Percentiles rank a stretch among this genome's conserved stretches.
Conservation (phyloP, 192 early-diverging fungal species). For the Coemansia sp. region DNA sequence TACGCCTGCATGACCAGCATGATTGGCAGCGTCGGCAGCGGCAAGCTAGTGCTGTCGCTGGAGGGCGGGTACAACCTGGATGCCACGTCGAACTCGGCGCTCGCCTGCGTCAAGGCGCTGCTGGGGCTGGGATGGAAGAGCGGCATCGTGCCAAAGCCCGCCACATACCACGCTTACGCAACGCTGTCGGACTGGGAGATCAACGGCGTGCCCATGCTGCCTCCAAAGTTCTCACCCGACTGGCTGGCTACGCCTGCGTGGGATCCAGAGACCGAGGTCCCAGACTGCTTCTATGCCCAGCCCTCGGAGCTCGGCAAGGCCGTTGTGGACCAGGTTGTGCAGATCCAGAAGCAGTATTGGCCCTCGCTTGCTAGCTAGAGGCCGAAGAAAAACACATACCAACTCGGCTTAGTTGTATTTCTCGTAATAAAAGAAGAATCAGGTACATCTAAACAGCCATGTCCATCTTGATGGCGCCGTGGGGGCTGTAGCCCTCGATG, state of each 20-base stretch:
- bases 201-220: constrained; percentile 19
- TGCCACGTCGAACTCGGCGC: constrained; percentile 69
- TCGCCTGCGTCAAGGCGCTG: constrained; percentile 74
- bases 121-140: constrained; percentile 59
- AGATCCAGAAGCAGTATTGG: constrained; percentile 30
- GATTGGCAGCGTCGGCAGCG: constrained; percentile 67
- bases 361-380: constrained; percentile 2
- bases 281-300: constrained; percentile 13
- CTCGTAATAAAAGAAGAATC: too few relatives aligned
- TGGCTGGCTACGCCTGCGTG: constrained; percentile 25
- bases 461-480: constrained; percentile 86
- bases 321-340: constrained; percentile 27
- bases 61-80: constrained; percentile 91
- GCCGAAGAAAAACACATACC: too few relatives aligned
- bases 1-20: constrained; percentile 88
- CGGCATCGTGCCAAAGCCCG: constrained; percentile 26
- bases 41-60: constrained; percentile 75
- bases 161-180: constrained; percentile 33
- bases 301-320: constrained; percentile 32
- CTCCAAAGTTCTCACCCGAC: constrained; percentile 1
- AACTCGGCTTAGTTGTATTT: too few relatives aligned
- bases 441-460: constrained; percentile 90
- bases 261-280: constrained; percentile 31
- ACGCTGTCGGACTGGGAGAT: constrained; percentile 37
- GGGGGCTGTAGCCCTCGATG: constrained; percentile 80